Conservation (phyloP, 768 basidiomycete species). For the Kwoniella dejecticola region DNA sequence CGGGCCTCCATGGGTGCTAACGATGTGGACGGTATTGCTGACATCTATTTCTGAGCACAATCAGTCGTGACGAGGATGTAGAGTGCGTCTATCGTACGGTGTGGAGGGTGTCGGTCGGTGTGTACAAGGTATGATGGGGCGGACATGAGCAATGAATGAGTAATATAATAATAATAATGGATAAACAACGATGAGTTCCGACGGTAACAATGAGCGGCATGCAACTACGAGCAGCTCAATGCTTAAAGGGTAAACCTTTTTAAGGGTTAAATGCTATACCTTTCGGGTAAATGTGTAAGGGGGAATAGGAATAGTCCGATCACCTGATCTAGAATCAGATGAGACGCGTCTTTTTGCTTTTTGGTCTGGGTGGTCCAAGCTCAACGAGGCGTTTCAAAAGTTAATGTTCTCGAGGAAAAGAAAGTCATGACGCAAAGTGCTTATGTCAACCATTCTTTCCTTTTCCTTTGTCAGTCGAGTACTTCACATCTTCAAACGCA, state of each 20-base stretch:
- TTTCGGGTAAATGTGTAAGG: constrained; percentile 1
- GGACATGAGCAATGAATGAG: no score
- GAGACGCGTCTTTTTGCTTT: constrained; percentile 3
- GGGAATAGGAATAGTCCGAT: not conserved
- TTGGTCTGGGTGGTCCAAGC: no score
- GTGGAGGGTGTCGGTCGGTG: not conserved
- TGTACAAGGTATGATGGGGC: no score
- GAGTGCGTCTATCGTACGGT: not conserved
- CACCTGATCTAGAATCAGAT: not conserved
- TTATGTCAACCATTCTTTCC: not conserved
- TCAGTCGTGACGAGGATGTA: not conserved
- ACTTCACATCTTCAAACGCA: no score
- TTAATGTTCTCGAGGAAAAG: not conserved
- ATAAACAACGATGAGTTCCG: constrained; percentile 13
- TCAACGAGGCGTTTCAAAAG: constrained; percentile 3
- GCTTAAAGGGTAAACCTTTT: not conserved
- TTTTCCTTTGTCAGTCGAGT: not conserved
- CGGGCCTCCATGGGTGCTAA: constrained; percentile 11
- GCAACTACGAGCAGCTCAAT: no score
- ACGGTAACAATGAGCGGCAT: constrained; percentile 4
- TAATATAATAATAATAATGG: no score
- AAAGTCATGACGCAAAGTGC: not conserved
- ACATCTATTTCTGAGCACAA: not conserved
- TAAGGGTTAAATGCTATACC: not conserved
- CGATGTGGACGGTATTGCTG: not conserved